Conservation (phyloP, 495 filamentous ascomycete species). For the Aspergillus conjunctus region DNA sequence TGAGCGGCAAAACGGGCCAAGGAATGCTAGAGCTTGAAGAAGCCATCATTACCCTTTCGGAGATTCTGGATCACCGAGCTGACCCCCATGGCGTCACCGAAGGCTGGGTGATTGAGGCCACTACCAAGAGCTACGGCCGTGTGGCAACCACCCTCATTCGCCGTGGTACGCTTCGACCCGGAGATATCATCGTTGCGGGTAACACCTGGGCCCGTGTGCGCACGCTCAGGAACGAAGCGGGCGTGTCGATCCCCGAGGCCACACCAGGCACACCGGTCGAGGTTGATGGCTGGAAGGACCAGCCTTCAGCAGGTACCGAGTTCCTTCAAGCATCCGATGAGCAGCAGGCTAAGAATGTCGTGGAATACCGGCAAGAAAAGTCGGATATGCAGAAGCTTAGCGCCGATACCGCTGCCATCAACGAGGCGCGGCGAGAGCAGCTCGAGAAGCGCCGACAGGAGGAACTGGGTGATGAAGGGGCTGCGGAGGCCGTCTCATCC, state of each 20-base stretch:
- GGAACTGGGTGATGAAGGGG: conserved; percentile 32
- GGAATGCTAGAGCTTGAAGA: conserved; percentile 94
- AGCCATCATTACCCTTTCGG: conserved; percentile 76
- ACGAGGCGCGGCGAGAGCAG: conserved; percentile 64
- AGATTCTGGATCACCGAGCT: conserved; percentile 87
- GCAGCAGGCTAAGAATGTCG: conserved; percentile 76
- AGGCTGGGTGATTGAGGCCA: conserved; percentile 94
- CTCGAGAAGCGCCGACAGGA: conserved; percentile 61
- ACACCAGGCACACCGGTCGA: conserved; percentile 88
- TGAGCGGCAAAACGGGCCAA: conserved; percentile 90
- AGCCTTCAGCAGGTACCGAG: conserved; percentile 85
- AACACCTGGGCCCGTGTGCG: conserved; percentile 81
- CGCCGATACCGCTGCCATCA: conserved; percentile 75
- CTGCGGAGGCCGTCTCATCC: conserved; percentile 32
- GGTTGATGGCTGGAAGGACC: conserved; percentile 91
- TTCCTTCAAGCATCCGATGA: conserved; percentile 81
- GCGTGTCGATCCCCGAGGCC: conserved; percentile 68
- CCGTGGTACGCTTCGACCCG: conserved; percentile 77
- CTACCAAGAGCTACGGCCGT: conserved; percentile 81
- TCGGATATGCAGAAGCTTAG: conserved; percentile 61
- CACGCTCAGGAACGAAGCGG: conserved; percentile 82
- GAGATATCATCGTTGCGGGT: conserved; percentile 87
- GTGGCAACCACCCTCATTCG: conserved; percentile 88
- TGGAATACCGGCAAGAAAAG: conserved; percentile 70
- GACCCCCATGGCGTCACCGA: conserved; percentile 76